A percentile compares a stretch with the other conserved stretches of the same genome.
These are phyloP conservation scores for Xylaria multiplex DNA, from an alignment of 2,329 filamentous ascomycete species.

Conservation along the genomic window DNA sequence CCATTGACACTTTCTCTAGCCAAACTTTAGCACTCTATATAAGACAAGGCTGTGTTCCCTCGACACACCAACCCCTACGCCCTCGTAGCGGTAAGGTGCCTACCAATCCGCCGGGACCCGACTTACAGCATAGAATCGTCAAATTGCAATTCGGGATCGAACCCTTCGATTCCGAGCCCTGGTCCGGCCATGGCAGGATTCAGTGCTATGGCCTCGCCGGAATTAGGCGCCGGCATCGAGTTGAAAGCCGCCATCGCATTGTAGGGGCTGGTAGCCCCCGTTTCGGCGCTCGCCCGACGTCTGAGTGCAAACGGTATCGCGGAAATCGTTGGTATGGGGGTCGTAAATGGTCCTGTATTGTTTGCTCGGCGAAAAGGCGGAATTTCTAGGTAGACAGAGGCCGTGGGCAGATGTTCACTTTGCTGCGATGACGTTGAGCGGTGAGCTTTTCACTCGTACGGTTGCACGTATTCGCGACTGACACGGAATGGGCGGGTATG, in stretches of 20 bases:
- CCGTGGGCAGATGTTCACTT: conserved; percentile 19
- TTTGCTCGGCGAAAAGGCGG: conserved; percentile 5
- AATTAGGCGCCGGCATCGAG: conserved; percentile 62
- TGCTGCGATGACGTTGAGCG: conserved; percentile 7
- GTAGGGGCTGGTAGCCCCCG: conserved; percentile 46
- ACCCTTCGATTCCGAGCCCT: conserved; percentile 59
- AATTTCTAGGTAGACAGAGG: conserved; percentile 3
- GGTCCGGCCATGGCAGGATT: conserved; percentile 52
- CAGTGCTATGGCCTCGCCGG: conserved; percentile 59
- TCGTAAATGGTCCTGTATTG: conserved; percentile 11
- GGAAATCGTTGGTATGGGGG: conserved; percentile 34
- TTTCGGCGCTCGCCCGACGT: conserved; percentile 33
- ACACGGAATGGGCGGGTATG: conserved; percentile 1
- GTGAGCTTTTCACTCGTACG: conserved; percentile 3
- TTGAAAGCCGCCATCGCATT: conserved; percentile 69
- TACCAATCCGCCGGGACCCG: conserved; percentile 3
- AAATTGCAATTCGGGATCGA: conserved; percentile 64
- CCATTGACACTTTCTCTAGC: conserved; percentile 57
- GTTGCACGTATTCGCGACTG: background rate
- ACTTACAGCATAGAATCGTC: conserved; percentile 68
- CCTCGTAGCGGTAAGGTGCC: background rate
- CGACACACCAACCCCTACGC: conserved; percentile 1
- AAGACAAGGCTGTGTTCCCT: conserved; percentile 14
- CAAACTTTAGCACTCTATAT: conserved; percentile 38
- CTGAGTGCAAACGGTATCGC: conserved; percentile 8